Conservation (phyloP, 1,284 basidiomycete species). For the Fomitopsis betulina region DNA sequence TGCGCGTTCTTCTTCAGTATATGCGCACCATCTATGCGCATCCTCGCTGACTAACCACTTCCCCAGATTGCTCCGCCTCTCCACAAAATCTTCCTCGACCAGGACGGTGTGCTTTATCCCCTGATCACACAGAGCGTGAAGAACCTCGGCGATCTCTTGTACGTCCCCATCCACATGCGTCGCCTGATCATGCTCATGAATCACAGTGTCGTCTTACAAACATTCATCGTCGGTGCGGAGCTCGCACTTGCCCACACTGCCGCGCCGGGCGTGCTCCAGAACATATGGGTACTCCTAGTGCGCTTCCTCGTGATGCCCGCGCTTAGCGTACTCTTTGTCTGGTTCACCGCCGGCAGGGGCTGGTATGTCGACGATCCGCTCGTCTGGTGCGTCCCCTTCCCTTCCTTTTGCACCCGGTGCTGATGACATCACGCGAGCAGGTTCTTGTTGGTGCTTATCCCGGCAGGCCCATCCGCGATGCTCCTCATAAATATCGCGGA, state of each 20-base stretch:
- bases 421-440: constrained; percentile 9
- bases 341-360: constrained; percentile 24
- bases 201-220: constrained; percentile 25
- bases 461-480: constrained; percentile 29
- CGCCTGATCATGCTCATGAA: neutral
- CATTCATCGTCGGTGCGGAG: constrained; percentile 28
- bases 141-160: constrained; percentile 30
- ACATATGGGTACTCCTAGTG: constrained; percentile 22
- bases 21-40: neutral
- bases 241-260: constrained; percentile 23
- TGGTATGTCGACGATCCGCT: constrained; percentile 28
- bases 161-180: constrained; percentile 2
- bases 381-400: constrained; percentile 23
- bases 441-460: constrained; percentile 29
- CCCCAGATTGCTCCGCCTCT: constrained; percentile 22
- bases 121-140: constrained; percentile 22
- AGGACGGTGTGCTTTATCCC: constrained; percentile 23
- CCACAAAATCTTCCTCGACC: constrained; percentile 18
- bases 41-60: neutral
- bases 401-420: neutral
- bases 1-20: neutral
- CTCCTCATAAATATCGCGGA: constrained; percentile 29
- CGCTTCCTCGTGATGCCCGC: constrained; percentile 28
- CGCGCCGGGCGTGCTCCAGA: constrained; percentile 18
- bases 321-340: constrained; percentile 24